Conservation (phyloP, 1,284 basidiomycete genomes). For the Acaromyces ingoldii region DNA sequence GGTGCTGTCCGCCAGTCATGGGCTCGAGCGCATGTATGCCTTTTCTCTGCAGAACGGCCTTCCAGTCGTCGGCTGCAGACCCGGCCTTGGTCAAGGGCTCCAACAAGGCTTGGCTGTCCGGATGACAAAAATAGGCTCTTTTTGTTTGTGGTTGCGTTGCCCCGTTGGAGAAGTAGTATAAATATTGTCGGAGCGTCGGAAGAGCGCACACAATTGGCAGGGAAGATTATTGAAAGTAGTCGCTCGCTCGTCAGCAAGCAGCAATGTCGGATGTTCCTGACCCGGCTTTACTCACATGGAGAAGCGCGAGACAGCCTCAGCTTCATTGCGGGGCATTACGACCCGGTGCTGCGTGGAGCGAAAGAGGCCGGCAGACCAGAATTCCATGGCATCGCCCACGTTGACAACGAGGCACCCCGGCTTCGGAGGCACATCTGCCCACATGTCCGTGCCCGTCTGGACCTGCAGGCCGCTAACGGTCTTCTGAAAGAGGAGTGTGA, state of each 20-base stretch:
- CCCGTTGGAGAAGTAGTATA: too few relatives aligned
- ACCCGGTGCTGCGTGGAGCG: conserved; percentile 40
- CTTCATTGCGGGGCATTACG: conserved; percentile 22
- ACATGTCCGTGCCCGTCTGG: conserved; percentile 54
- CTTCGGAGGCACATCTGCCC: conserved; percentile 70
- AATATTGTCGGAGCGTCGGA: too few relatives aligned
- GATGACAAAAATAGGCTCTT: conserved; percentile 38
- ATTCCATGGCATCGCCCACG: conserved; percentile 67
- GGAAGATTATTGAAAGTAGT: too few relatives aligned
- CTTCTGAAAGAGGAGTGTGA: conserved; percentile 80
- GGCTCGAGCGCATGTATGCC: conserved; percentile 16
- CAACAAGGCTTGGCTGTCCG: conserved; percentile 26
- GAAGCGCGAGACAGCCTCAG: conserved; percentile 24
- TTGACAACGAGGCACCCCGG: conserved; percentile 76
- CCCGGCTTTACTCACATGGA: conserved; percentile 15
- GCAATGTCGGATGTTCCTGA: background rate
- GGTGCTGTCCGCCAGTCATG: conserved; percentile 29
- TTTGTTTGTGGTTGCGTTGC: too few relatives aligned
- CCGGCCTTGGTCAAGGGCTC: conserved; percentile 15
- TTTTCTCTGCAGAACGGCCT: conserved; percentile 18
- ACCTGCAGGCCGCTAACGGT: conserved; percentile 78
- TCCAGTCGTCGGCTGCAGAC: conserved; percentile 6
- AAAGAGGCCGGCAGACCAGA: conserved; percentile 34
- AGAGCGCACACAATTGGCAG: too few relatives aligned
- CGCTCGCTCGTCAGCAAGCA: too few relatives aligned